Evolutionary conservation across 2,329 filamentous ascomycete genomes (phyloP), one percentile per base, ranked within the genome.

Genomic region (Fusarium tricinctum): DNA sequence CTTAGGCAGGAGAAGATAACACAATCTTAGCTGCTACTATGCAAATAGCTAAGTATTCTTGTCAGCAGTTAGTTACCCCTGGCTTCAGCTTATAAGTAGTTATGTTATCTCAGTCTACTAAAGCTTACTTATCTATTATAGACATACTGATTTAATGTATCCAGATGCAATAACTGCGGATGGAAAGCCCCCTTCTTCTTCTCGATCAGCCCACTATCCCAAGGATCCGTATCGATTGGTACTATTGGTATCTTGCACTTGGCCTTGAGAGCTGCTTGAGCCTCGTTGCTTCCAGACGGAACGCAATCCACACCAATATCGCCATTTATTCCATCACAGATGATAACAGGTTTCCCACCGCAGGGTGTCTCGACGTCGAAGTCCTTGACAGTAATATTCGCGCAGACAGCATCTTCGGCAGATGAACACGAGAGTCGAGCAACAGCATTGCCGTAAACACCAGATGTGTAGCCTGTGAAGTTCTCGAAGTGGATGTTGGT

Each of bases 401-500:
- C 71, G 8, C 71, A 73, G 6, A 73, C 71, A 6, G 71, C 71
- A 17, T 72, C 58, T n/a, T 58, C 53, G 44, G 64, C 73, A 12
- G 62, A 62, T 17, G 69, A 72, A 40, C 71, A 73, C 0, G 71
- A 72, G 44, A 73, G 20, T 19, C 40, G 45, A 3, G 69, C 71
- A 6, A 73, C 66, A 2, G 69, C 71, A 9, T 71, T 54, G 3
- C 71, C 71, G 4, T 73, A 71, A 28, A 67, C 69, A 12, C 71
- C 71, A 1, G 71, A 73, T n/a, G 53, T 71, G 35, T 69, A 71
- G 2, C 71, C 71, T 1, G 69, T 69, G 5, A 73, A 73, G 65
- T 73, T 73, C n/a, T 73, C 52, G 22, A 73, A 73, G 38, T 70
- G 56, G 13, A 73, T 35, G 52, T 73, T 73, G 32, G 67, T 73